Percentiles rank a stretch among this genome's conserved stretches.
These are phyloP conservation scores for Camelina laxa DNA, from an alignment of 345 rosid genomes.

Conservation along the genomic window DNA sequence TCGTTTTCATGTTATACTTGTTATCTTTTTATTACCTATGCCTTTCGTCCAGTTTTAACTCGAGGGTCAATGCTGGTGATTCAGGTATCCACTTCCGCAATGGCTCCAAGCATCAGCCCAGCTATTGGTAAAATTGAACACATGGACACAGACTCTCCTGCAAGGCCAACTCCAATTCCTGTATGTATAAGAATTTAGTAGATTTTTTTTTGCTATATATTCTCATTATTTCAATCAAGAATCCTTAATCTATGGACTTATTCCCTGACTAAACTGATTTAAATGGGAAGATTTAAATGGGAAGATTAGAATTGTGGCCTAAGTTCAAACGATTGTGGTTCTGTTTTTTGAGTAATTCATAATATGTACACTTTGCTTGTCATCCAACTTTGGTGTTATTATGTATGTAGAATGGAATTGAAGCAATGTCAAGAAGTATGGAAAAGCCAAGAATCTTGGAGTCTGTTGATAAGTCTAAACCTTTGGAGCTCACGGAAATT, in stretches of 20 bases:
- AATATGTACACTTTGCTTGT: conserved; percentile 1
- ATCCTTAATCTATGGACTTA: background rate
- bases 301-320: conserved; percentile 3
- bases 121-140: conserved; percentile 56
- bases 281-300: conserved; percentile 8
- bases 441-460: conserved; percentile 81
- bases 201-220: background rate
- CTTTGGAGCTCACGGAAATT: conserved; percentile 84
- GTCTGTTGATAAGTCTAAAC: conserved; percentile 67
- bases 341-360: conserved; percentile 9
- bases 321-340: conserved; percentile 9
- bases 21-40: background rate
- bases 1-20: background rate
- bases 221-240: conserved; percentile 4
- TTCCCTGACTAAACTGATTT: conserved; percentile 4
- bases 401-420: conserved; percentile 76
- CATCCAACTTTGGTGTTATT: conserved; percentile 22
- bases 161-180: conserved; percentile 46
- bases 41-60: conserved; percentile 23
- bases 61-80: conserved; percentile 10
- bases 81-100: conserved; percentile 53
- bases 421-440: conserved; percentile 69
- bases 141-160: conserved; percentile 56
- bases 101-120: conserved; percentile 49
- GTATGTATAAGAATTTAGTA: conserved; percentile 39